phyloP scores from a whole-genome alignment of 2,329 filamentous ascomycete genomes.

The Aspergillus pseudotamarii region DNA sequence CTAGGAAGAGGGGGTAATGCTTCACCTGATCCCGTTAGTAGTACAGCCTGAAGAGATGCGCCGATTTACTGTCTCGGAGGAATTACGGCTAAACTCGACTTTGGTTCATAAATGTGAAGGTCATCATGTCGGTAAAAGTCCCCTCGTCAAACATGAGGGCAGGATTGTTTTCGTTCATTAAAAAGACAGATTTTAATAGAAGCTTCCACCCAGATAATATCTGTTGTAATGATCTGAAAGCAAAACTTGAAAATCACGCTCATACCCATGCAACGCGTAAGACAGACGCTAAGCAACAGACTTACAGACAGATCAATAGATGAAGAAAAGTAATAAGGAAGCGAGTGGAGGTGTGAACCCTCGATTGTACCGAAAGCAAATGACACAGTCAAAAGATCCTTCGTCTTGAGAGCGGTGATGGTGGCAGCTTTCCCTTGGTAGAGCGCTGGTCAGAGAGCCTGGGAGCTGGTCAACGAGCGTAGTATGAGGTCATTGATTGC shows the following conservation, averaged over 20 bases:
- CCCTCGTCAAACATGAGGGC: not conserved
- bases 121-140: not conserved
- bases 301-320: not conserved
- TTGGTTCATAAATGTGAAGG: not conserved
- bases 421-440: conserved; percentile 3
- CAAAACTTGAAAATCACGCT: conserved; percentile 17
- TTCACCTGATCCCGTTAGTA: not conserved
- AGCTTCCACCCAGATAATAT: conserved; percentile 8
- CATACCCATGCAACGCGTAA: conserved; percentile 24
- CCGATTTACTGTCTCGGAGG: not conserved
- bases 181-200: conserved; percentile 1
- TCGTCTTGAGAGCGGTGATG: not conserved
- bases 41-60: not conserved
- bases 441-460: not conserved
- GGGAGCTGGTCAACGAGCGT: not conserved
- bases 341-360: not conserved
- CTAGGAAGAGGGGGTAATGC: not conserved
- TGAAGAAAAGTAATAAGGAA: not conserved
- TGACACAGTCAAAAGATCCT: conserved; percentile 1
- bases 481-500: conserved; percentile 5
- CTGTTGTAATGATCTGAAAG: conserved; percentile 6
- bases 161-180: conserved; percentile 2
- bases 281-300: conserved; percentile 21
- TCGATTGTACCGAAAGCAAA: conserved; percentile 6
- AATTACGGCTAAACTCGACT: not conserved